Evolutionary conservation across 2,329 filamentous ascomycete species (phyloP).

Genomic region (Diaporthe citri): DNA sequence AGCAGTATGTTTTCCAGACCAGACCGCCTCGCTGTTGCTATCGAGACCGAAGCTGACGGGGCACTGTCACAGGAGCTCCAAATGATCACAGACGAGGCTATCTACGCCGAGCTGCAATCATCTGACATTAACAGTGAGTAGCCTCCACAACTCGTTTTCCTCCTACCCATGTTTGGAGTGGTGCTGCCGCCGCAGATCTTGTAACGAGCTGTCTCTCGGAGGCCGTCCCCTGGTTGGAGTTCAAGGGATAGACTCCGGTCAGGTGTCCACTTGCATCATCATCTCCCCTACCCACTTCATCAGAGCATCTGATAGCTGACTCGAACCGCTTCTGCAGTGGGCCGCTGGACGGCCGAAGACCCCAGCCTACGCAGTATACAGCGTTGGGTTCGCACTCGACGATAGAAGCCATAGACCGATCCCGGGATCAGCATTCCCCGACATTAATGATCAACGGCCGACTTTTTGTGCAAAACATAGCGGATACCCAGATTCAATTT

Average conservation of each 20-base stretch:
- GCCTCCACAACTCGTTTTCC: background rate
- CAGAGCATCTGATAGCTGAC: background rate
- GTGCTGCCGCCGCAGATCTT: background rate
- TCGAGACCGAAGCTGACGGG: conserved; percentile 7
- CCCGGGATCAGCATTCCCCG: conserved; percentile 8
- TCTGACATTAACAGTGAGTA: conserved; percentile 59
- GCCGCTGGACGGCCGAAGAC: conserved; percentile 74
- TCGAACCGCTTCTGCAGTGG: conserved; percentile 49
- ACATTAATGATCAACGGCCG: conserved; percentile 32
- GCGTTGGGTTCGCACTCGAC: conserved; percentile 68
- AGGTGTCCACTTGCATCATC: background rate
- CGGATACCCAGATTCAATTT: conserved; percentile 29
- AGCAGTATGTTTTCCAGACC: conserved; percentile 58
- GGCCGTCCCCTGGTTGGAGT: background rate
- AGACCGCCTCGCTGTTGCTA: no score
- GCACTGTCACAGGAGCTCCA: conserved; percentile 63
- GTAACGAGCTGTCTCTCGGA: background rate
- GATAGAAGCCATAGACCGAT: conserved; percentile 31
- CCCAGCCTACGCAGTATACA: conserved; percentile 69
- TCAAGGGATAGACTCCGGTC: background rate
- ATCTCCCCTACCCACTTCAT: background rate
- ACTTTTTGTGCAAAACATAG: conserved; percentile 30
- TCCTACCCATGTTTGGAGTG: background rate
- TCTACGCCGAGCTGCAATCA: conserved; percentile 67
- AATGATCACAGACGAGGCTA: conserved; percentile 68